These are phyloP conservation scores for Xerocomus cyaneibrunnescens DNA, from an alignment of 1,284 basidiomycete species.

Conservation along the genomic window DNA sequence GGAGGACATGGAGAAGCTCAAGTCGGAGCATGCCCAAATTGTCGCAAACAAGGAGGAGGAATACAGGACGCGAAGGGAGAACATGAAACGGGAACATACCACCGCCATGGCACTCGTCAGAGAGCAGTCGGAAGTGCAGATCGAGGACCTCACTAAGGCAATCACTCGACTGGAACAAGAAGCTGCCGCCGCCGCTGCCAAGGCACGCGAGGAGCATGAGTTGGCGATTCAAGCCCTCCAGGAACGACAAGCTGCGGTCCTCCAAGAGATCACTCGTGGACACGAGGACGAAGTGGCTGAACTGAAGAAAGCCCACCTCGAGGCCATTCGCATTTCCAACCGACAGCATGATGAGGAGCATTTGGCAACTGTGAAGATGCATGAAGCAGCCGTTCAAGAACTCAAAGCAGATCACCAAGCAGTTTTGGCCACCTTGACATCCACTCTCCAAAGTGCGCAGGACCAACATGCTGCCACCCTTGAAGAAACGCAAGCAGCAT, in stretches of 20 bases:
- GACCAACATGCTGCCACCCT: constrained; percentile 47
- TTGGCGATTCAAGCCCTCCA: constrained; percentile 47
- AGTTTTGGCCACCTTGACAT: constrained; percentile 45
- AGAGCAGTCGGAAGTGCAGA: constrained; percentile 45
- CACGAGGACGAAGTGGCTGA: constrained; percentile 53
- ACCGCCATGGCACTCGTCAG: constrained; percentile 35
- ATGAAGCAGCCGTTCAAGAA: constrained; percentile 42
- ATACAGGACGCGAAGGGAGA: constrained; percentile 45
- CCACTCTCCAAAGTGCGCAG: constrained; percentile 43
- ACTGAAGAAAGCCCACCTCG: constrained; percentile 48
- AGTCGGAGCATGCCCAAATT: constrained; percentile 56
- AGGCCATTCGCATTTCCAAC: constrained; percentile 32
- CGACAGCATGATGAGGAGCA: constrained; percentile 37
- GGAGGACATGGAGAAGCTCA: constrained; percentile 61
- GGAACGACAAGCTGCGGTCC: constrained; percentile 54
- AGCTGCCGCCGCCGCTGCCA: constrained; percentile 38
- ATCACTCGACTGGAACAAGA: constrained; percentile 50
- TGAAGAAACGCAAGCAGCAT: constrained; percentile 40
- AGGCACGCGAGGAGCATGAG: constrained; percentile 51
- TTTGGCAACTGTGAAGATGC: constrained; percentile 34
- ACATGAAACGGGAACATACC: constrained; percentile 42
- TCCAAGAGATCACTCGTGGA: constrained; percentile 53
- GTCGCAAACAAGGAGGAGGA: constrained; percentile 60
- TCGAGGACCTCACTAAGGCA: constrained; percentile 47
- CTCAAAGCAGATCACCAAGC: constrained; percentile 48